These are phyloP conservation scores for Heterobasidion irregulare DNA, from an alignment of 1,284 basidiomycete genomes.

Conservation along the genomic window DNA sequence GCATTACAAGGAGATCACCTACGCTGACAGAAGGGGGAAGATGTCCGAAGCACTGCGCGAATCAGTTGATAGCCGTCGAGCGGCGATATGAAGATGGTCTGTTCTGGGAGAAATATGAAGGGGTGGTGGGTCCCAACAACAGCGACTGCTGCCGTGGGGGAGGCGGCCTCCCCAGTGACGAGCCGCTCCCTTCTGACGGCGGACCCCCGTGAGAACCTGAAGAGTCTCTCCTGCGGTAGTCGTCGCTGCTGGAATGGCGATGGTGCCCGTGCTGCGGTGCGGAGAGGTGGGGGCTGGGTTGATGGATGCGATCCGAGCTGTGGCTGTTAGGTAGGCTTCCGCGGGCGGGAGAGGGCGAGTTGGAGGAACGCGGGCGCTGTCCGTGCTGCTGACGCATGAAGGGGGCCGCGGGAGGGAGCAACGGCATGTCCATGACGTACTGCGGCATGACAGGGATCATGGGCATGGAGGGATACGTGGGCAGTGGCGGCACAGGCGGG, in stretches of 20 bases:
- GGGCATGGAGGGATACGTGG: conserved; percentile 22
- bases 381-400: conserved; percentile 60
- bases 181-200: background rate
- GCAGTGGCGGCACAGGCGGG: conserved; percentile 18
- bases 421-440: conserved; percentile 38
- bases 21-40: too few species aligned
- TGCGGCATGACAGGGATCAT: conserved; percentile 24
- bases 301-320: conserved; percentile 7
- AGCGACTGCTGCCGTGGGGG: background rate
- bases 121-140: background rate
- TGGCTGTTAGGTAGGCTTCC: conserved; percentile 3
- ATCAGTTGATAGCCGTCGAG: background rate
- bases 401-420: conserved; percentile 65
- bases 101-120: background rate
- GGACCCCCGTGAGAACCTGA: background rate
- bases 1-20: background rate
- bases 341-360: conserved; percentile 3
- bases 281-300: background rate
- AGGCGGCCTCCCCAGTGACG: background rate
- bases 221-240: background rate
- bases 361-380: conserved; percentile 12
- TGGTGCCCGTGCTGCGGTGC: background rate
- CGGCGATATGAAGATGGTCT: background rate
- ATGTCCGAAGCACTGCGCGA: background rate
- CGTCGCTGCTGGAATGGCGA: conserved; percentile 11